phyloP scores from a whole-genome alignment of 1,139 yeast genomes.

The Yamadazyma oceani region DNA sequence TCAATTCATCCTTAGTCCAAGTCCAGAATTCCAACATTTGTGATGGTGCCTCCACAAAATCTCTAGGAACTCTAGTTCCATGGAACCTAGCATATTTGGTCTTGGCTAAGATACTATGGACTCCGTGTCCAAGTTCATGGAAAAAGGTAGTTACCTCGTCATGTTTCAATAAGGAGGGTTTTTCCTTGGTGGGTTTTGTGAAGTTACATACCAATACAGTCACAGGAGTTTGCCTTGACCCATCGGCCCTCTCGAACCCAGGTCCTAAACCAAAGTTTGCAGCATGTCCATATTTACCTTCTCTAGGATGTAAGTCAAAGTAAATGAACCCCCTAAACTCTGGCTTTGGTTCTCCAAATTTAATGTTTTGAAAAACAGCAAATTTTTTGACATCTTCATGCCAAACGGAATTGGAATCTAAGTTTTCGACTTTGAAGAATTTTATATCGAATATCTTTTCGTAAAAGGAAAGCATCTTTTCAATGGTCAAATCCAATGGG shows the following conservation, averaged over 20 bases:
- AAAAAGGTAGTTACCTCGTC: constrained; percentile 79
- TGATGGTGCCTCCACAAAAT: constrained; percentile 88
- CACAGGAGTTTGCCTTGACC: constrained; percentile 60
- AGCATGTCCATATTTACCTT: constrained; percentile 84
- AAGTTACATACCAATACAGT: constrained; percentile 85
- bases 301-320: constrained; percentile 82
- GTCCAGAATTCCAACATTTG: constrained; percentile 90
- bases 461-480: constrained; percentile 67
- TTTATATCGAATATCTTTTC: constrained; percentile 67
- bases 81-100: constrained; percentile 67
- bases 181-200: constrained; percentile 68
- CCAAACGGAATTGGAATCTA: constrained; percentile 49
- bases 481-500: constrained; percentile 68
- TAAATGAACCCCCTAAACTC: constrained; percentile 76
- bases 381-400: constrained; percentile 75
- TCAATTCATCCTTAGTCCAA: constrained; percentile 67
- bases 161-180: constrained; percentile 77
- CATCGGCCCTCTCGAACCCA: constrained; percentile 53
- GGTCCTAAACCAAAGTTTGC: constrained; percentile 74
- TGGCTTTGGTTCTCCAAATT: constrained; percentile 43
- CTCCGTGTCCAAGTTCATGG: constrained; percentile 91
- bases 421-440: constrained; percentile 51
- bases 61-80: constrained; percentile 77
- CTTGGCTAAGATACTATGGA: constrained; percentile 71
- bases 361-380: constrained; percentile 63